Evolutionary conservation across 2,329 filamentous ascomycete species (phyloP), one percentile per base, ranked within the genome.

Genomic region (Eutypa lata): DNA sequence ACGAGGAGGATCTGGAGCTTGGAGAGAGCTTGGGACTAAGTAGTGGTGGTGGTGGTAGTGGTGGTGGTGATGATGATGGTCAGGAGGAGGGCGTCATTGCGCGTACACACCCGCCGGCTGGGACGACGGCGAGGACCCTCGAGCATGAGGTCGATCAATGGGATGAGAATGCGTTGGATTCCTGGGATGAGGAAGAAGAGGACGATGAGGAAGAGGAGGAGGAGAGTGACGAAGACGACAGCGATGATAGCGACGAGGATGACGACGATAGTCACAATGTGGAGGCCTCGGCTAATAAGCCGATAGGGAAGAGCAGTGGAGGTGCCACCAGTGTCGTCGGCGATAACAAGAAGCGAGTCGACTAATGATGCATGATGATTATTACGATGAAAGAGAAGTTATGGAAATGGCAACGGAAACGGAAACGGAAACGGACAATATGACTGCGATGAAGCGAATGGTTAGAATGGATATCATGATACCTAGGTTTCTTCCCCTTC

Each of bases 161-260:
- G 91, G 91, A 96, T 65, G 92, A 96, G 73, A 94, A 96, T 57
- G 81, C 77, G 2, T 71, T 75, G 18, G 81, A 84, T 58, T 73
- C 78, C 11, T 83, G 80, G 81, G 80, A 80, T 26, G 79, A 81
- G n/a, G 78, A 76, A 7, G 78, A 79, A 22, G 66, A 64, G 18
- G 66, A 65, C 1, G 69, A 68, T 3, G 68, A 65, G 80, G 80
- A 80, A 28, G 79, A 81, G 18, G 78, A 76, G 7, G 77, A 79
- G 8, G 92, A 96, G 66, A 91, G 92, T 61, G 96, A 91, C 91
- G 91, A 96, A 65, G 92, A 96, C 73, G 94, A 96, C 57, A 81
- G 77, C 3, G 71, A 74, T n/a, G 81, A 84, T 57, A 73, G 77
- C 80, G 80, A 80, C 31, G 79, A 81, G n/a, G 78, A 76, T 7